phyloP scores from a whole-genome alignment of 148 eudicot species.

The Polygonum aviculare region DNA sequence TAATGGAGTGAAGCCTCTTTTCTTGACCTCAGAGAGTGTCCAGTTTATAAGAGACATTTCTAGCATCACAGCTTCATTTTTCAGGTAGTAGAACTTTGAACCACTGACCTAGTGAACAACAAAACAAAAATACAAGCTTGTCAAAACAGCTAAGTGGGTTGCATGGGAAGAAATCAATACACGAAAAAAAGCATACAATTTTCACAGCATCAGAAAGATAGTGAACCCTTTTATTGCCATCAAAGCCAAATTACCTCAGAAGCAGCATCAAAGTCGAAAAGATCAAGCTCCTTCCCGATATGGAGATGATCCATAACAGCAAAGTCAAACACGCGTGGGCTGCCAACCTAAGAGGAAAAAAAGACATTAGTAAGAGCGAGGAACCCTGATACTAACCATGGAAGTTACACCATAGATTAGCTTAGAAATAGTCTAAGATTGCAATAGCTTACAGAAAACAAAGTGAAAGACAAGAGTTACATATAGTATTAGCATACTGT shows the following conservation, averaged over 20 bases:
- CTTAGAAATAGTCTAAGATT: not conserved
- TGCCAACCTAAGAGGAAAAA: conserved; percentile 43
- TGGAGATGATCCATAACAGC: conserved; percentile 73
- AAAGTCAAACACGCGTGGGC: conserved; percentile 50
- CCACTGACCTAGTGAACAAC: conserved; percentile 61
- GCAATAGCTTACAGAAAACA: not conserved
- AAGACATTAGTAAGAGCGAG: not conserved
- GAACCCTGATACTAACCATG: not conserved
- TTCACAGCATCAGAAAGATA: not conserved
- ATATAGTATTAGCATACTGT: conserved; percentile 29
- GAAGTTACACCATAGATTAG: not conserved
- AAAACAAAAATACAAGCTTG: conserved; percentile 8
- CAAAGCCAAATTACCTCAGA: conserved; percentile 51
- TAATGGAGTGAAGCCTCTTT: conserved; percentile 80
- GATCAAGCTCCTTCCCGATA: conserved; percentile 84
- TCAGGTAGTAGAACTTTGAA: conserved; percentile 86
- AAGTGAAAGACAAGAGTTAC: not conserved
- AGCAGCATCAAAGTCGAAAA: conserved; percentile 88
- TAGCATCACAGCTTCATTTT: conserved; percentile 85
- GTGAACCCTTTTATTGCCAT: not conserved
- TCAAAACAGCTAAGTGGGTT: not conserved
- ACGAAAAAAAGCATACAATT: not conserved
- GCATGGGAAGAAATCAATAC: not conserved
- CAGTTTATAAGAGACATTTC: conserved; percentile 87
- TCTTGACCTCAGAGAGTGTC: conserved; percentile 71